These are phyloP conservation scores for Mucor racemosus DNA, from an alignment of 371 early-diverging fungal genomes.

Conservation along the genomic window DNA sequence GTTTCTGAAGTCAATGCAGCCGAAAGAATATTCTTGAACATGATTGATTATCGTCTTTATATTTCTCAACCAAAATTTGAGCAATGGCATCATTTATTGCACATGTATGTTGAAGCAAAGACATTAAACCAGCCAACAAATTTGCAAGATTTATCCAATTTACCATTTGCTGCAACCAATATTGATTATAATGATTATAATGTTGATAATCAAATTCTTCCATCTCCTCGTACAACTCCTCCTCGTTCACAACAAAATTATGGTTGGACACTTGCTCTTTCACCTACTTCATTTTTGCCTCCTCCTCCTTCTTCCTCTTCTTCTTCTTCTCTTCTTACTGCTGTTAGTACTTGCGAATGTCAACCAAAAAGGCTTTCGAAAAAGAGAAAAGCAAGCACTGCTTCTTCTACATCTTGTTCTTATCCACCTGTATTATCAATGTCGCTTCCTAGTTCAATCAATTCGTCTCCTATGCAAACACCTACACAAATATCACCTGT, in stretches of 20 bases:
- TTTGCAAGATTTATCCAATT: constrained; percentile 19
- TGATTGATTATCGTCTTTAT: constrained; percentile 77
- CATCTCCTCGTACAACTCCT: constrained; percentile 36
- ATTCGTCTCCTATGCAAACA: constrained; percentile 51
- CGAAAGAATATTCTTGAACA: constrained; percentile 72
- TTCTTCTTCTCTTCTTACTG: not conserved
- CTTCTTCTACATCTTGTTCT: not conserved
- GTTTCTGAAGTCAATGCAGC: constrained; percentile 74
- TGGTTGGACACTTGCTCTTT: constrained; percentile 17
- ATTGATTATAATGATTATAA: not conserved
- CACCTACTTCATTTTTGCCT: constrained; percentile 27
- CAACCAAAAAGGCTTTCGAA: not conserved
- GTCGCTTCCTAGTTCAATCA: constrained; percentile 47
- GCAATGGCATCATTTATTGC: constrained; percentile 47
- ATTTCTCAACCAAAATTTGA: constrained; percentile 66
- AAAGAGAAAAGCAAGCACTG: constrained; percentile 11
- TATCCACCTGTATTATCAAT: constrained; percentile 32
- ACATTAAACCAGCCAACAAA: constrained; percentile 24
- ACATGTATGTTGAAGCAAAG: constrained; percentile 47
- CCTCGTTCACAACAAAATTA: constrained; percentile 39
- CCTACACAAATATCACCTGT: constrained; percentile 48
- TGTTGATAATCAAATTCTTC: not conserved
- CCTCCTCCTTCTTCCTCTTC: constrained; percentile 1
- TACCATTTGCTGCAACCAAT: constrained; percentile 17
- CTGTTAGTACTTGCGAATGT: constrained; percentile 10